Evolutionary conservation across 2,329 filamentous ascomycete genomes (phyloP), one percentile per base, ranked within the genome.

Genomic region (Penicillium sp.): DNA sequence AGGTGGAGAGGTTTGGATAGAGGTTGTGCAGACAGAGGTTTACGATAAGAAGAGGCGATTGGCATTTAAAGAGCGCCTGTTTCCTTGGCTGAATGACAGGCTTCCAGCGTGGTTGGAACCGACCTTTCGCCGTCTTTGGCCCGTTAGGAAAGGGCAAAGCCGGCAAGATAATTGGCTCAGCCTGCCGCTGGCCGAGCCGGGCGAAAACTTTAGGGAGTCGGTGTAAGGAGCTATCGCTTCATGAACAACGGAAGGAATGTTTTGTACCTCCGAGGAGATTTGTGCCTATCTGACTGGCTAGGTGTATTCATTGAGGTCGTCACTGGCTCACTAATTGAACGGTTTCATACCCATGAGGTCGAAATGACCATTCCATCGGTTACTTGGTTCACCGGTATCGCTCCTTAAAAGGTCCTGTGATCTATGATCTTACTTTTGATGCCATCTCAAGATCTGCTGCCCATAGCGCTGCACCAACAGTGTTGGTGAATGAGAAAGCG

Each of bases 401-500:
- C 25, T 28, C 25, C 5, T 1, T 28, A 7, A 28, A 28, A 28
- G 3, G 5, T 28, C 25, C 25, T 28, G 25, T 5, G 25, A 28
- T 28, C 25, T 28, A 28, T 28, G 25, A 28, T 28, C 41, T 28
- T 69, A 73, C 57, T 68, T 54, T 54, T 3, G 55, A 78, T 74
- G 7, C 73, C 75, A 75, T 78, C 75, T 96, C 92, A 59, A 96
- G 85, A 74, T 96, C 92, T 17, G 91, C 90, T 42, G 94, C 93
- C 92, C 92, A 97, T n/a, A 98, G 79, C 7, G 94, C 94, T 55
- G 93, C 94, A 7, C 92, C 94, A 59, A 96, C 92, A 1, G 91
- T 90, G 75, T 96, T 97, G 15, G 92, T 96, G 75, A 96, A 97
- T 0, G 90, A 84, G 71, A 96, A 96, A 61, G 94, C 83, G 55